phyloP scores from a whole-genome alignment of 495 filamentous ascomycete genomes.

The Penicillium nucicola region DNA sequence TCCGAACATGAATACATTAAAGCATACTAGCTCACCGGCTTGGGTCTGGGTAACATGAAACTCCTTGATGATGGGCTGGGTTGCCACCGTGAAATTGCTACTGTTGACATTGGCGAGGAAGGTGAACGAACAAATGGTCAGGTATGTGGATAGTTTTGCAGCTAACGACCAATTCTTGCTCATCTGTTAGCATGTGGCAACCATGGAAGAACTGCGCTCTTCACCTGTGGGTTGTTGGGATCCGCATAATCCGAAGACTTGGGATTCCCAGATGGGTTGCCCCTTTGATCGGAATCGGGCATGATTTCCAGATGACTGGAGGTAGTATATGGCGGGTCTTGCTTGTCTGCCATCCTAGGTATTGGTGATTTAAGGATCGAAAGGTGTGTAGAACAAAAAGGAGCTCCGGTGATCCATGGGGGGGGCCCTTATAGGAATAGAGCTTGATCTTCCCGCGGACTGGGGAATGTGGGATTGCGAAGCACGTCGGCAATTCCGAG shows the following conservation, averaged over 20 bases:
- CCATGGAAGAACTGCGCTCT: background rate
- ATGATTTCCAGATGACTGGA: conserved; percentile 9
- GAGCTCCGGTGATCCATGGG: too few species aligned
- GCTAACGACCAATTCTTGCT: conserved; percentile 26
- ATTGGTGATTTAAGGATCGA: background rate
- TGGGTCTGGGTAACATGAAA: conserved; percentile 26
- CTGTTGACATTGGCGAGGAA: conserved; percentile 32
- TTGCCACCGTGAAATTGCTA: conserved; percentile 34
- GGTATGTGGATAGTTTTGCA: conserved; percentile 22
- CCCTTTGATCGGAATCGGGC: background rate
- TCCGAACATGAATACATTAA: conserved; percentile 33
- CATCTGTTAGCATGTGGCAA: background rate
- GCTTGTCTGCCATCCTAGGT: conserved; percentile 6
- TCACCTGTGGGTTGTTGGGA: conserved; percentile 13
- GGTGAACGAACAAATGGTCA: conserved; percentile 32
- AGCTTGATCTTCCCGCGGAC: background rate
- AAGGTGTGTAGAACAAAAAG: background rate
- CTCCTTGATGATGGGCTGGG: conserved; percentile 23
- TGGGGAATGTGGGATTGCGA: background rate
- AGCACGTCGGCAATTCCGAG: background rate
- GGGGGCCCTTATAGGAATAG: background rate
- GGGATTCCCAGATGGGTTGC: background rate
- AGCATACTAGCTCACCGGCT: conserved; percentile 25
- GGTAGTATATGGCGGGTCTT: background rate
- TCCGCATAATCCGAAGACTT: conserved; percentile 1